Base-by-base conservation (phyloP, 176 grass and related monocot species). In the Dactylis glomerata region DNA sequence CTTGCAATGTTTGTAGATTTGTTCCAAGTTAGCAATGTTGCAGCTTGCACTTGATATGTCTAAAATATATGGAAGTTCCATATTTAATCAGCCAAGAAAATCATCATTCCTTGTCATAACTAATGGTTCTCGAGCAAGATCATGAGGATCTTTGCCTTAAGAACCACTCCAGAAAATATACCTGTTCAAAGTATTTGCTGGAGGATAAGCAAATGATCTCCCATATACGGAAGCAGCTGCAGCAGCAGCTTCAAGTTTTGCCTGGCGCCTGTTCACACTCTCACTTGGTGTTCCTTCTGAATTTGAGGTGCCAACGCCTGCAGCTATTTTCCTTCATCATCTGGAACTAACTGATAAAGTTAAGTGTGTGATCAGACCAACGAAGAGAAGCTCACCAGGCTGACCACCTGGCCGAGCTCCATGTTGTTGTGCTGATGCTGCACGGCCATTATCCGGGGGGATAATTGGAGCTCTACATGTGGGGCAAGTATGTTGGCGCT, bases 381-480 rank as follows among this genome's bases (percentile, higher is more conserved):
- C 0, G 17, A 49, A 33, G 67, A 44, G 67, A 93, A 85, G 62
- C 47, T 88, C 89, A 98, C 96, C 85, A 86, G 87, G 85, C 88
- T 93, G 92, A 91, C 77, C 54, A 77, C 85, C 89, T 58, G 87
- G 84, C 77, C 87, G 91, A 81, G 31, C 57, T 83, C 85, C 92
- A 62, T 92, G 85, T 23, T 87, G 91, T 34, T 23, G 65, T 15
- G 51, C 90, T 81, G 82, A 70, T 56, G 83, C 79, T 40, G 52
- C 16, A 83, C 31, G 80, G 10, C 87, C 91, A 88, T 78, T 87
- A 66, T 96, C 96, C 24, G 93, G 50, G 32, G 93, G 96, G 9
- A 95, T 83, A 85, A 98, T 94, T 22, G 86, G 89, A 90, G 93
- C 93, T 88, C 96, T 89, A 80, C 96, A 98, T 19, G 96, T 98